Conservation (phyloP, 176 grass and related monocot genomes). For the Coix lacrymajobi region DNA sequence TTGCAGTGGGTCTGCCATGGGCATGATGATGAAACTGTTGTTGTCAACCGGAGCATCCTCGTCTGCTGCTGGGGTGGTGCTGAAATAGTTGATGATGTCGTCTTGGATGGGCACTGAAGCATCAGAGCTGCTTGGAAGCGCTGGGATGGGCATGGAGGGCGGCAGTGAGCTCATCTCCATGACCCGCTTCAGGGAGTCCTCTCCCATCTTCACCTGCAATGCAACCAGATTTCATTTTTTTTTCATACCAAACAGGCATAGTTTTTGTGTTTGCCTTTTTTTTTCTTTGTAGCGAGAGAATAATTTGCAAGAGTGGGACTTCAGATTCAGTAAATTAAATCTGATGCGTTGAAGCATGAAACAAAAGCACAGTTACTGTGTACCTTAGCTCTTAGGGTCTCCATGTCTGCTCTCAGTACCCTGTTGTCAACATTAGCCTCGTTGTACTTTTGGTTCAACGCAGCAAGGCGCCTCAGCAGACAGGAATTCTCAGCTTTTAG, state of each 20-base stretch:
- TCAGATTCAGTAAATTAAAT: background rate
- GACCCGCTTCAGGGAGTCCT: conserved; percentile 56
- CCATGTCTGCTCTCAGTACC: conserved; percentile 54
- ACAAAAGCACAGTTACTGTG: background rate
- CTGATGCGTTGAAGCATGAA: no score
- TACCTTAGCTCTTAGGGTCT: conserved; percentile 67
- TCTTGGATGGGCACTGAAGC: conserved; percentile 23
- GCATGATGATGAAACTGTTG: background rate
- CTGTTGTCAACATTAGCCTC: conserved; percentile 50
- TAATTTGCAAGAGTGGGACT: no score
- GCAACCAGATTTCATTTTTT: background rate
- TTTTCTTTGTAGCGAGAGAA: no score
- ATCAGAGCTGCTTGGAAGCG: background rate
- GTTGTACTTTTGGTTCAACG: conserved; percentile 49
- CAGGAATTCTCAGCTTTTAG: conserved; percentile 58
- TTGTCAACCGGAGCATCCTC: background rate
- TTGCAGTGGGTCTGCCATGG: background rate
- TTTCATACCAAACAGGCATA: background rate
- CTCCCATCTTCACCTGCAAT: conserved; percentile 80
- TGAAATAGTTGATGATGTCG: conserved; percentile 18
- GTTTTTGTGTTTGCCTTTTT: no score
- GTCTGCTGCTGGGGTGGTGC: background rate
- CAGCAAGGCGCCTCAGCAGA: conserved; percentile 49
- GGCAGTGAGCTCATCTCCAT: conserved; percentile 4
- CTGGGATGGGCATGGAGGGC: background rate